These are phyloP conservation scores for Acidomyces sp. DNA, from an alignment of 495 filamentous ascomycete species.

Conservation along the genomic window DNA sequence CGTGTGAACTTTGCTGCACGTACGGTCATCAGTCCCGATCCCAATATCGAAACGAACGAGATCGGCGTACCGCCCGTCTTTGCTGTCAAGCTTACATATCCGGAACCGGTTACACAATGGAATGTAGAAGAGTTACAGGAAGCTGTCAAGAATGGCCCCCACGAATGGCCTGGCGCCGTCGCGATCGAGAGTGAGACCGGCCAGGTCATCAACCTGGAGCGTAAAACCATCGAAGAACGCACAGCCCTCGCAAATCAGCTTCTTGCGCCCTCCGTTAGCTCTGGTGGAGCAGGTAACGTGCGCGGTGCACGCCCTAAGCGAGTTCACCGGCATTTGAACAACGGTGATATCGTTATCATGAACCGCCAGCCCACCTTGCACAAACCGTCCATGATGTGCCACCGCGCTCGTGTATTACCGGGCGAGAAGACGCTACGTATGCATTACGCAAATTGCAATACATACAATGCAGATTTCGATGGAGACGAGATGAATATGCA, in stretches of 20 bases:
- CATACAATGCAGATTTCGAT: constrained; percentile 99
- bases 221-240: constrained; percentile 74
- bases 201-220: constrained; percentile 73
- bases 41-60: constrained; percentile 96
- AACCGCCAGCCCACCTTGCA: constrained; percentile 99
- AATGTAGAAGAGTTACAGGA: constrained; percentile 92
- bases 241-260: constrained; percentile 81
- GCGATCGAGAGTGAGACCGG: constrained; percentile 94
- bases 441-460: constrained; percentile 99
- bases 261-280: constrained; percentile 68
- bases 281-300: constrained; percentile 51
- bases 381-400: constrained; percentile 99
- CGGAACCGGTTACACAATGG: constrained; percentile 91
- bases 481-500: constrained; percentile 99
- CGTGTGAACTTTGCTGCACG: constrained; percentile 97
- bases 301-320: constrained; percentile 68
- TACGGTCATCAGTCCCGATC: constrained; percentile 95
- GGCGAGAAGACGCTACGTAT: constrained; percentile 96
- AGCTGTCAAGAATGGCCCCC: constrained; percentile 87
- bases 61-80: constrained; percentile 97
- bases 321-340: constrained; percentile 87
- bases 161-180: constrained; percentile 86
- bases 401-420: constrained; percentile 80
- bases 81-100: constrained; percentile 89
- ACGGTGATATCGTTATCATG: constrained; percentile 96